Percentiles rank a stretch among this genome's conserved stretches.
These are phyloP conservation scores for Cyberlindnera bimundalis DNA, from an alignment of 805 yeast species.

Conservation along the genomic window DNA sequence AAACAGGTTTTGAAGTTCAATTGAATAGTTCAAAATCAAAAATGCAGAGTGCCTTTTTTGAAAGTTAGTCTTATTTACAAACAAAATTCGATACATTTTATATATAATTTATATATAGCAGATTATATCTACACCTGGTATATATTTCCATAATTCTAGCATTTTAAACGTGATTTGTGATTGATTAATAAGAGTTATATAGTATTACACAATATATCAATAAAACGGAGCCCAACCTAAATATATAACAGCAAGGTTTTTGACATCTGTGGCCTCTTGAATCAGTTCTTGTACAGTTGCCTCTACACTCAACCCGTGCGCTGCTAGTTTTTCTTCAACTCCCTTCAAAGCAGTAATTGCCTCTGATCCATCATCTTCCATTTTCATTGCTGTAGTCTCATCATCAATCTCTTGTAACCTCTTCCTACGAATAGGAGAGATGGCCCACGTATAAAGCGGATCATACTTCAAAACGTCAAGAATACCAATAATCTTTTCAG, in stretches of 20 bases:
- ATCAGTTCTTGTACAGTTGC: constrained; percentile 82
- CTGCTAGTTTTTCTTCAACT: constrained; percentile 66
- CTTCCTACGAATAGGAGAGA: constrained; percentile 67
- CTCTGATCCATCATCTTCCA: constrained; percentile 39
- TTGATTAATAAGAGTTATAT: no score
- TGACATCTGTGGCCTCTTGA: constrained; percentile 65
- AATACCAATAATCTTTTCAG: constrained; percentile 71
- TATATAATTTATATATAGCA: no score
- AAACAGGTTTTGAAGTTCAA: no score
- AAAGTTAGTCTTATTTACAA: no score
- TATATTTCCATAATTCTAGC: no score
- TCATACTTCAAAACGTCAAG: constrained; percentile 86
- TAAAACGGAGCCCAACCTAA: constrained; percentile 85
- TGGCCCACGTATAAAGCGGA: constrained; percentile 88
- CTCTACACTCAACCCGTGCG: constrained; percentile 70
- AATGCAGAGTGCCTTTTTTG: no score
- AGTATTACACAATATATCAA: no score
- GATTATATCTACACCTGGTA: no score
- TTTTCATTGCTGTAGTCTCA: constrained; percentile 3
- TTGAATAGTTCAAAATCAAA: no score
- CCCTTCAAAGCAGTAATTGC: constrained; percentile 75
- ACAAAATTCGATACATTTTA: no score
- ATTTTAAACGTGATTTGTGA: no score
- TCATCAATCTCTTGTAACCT: constrained; percentile 42
- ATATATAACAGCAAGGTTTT: constrained; percentile 70